Evolutionary conservation across 148 eudicot species (phyloP), one percentile per base, ranked within the genome.

Genomic region (Amaranthus hypochondriacus): DNA sequence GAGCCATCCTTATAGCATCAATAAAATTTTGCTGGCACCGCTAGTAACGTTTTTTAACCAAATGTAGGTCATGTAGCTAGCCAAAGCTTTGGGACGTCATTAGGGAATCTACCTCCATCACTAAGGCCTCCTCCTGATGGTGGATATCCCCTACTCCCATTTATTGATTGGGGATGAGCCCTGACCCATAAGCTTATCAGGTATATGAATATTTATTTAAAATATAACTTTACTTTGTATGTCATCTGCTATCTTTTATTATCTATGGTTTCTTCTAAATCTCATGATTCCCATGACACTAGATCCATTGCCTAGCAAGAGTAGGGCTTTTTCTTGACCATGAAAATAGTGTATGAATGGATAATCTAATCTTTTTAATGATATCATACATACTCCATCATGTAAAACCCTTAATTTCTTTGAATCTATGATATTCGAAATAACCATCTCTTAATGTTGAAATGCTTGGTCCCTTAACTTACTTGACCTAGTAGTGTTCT

Each of bases 81-180:
- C 55, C 86, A 88, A 66, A 81, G 81, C 72, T 77, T 84, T 81
- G 90, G 97, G 54, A 76, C 86, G 79, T 84, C 86, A 12, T 78
- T 84, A 48, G 93, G 93, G 44, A 88, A 88, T 76, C 81, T 94
- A 72, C 97, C 98, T 81, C 97, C 97, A 62, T 94, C 98, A 0
- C 67, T 94, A 52, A 87, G 82, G 86, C 97, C 97, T 52, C 98
- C 97, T 47, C 96, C 97, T 61, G 95, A 89, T 70, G 90, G 88
- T 18, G 93, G 98, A 80, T 89, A 89, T 85, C 93, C 88, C 56
- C 78, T 85, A 21, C 88, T 84, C 71, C 96, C 98, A 3, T 88
- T 88, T 72, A 66, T 91, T 44, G 97, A 94, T 71, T 91, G 98
- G 98, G 98, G 96, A 79, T 91, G 75, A 79, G 66, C 72, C 9